Conservation (phyloP, 2,329 filamentous ascomycete genomes). For the Raffaelea albimanens region DNA sequence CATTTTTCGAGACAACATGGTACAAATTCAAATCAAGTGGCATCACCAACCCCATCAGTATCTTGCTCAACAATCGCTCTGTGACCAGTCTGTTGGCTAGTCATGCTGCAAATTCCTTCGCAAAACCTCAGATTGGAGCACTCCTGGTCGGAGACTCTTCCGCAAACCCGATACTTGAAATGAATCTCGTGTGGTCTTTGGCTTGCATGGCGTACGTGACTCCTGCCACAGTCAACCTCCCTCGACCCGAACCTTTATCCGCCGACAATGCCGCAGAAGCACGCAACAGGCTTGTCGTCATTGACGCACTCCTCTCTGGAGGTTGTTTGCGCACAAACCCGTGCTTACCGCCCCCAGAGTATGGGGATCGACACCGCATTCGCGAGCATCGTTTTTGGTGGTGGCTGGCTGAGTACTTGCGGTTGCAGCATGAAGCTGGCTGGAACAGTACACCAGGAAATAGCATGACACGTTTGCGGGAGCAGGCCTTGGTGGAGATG, state of each 20-base stretch:
- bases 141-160: slow-evolving; percentile 34
- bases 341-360: slow-evolving; percentile 38
- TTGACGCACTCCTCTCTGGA: slow-evolving; percentile 70
- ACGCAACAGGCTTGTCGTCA: slow-evolving; percentile 60
- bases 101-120: no score
- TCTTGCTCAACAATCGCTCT: slow-evolving; percentile 41
- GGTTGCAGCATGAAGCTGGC: slow-evolving; percentile 38
- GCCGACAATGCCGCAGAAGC: slow-evolving; percentile 55
- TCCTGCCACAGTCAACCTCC: slow-evolving; percentile 24
- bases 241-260: slow-evolving; percentile 29
- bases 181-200: slow-evolving; percentile 51
- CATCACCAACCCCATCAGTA: slow-evolving; percentile 27
- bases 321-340: slow-evolving; percentile 52
- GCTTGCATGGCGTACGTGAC: slow-evolving; percentile 37
- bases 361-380: slow-evolving; percentile 42
- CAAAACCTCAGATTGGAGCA: not conserved
- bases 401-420: slow-evolving; percentile 62
- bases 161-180: slow-evolving; percentile 45
- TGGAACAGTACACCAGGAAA: slow-evolving; percentile 42
- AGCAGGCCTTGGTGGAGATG: slow-evolving; percentile 55
- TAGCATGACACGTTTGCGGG: slow-evolving; percentile 41
- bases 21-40: slow-evolving; percentile 47
- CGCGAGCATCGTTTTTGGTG: slow-evolving; percentile 77
- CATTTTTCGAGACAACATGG: slow-evolving; percentile 77
- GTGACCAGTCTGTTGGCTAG: slow-evolving; percentile 56